A percentile compares a stretch with the other conserved stretches of the same genome.
Evolutionary conservation across 371 early-diverging fungal genomes (phyloP).

Genomic region (Lichtheimia corymbifera): DNA sequence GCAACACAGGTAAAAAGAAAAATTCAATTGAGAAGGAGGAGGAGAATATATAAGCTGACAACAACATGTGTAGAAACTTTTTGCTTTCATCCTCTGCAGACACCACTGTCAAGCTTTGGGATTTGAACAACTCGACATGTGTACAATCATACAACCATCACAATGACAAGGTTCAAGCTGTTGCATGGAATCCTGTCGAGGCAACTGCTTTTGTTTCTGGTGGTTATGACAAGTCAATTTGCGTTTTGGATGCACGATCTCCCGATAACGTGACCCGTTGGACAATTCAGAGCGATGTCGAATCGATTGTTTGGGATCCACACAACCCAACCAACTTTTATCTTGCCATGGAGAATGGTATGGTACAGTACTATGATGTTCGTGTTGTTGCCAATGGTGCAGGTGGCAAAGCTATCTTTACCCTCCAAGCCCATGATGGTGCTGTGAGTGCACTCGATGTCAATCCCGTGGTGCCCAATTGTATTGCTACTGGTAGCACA

Average conservation of each 20-base stretch:
- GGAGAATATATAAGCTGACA: background rate
- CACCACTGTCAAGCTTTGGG: conserved; percentile 96
- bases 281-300: conserved; percentile 85
- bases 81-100: conserved; percentile 93
- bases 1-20: conserved; percentile 57
- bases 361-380: conserved; percentile 88
- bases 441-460: conserved; percentile 88
- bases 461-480: conserved; percentile 71
- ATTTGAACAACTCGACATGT: conserved; percentile 71
- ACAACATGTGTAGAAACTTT: conserved; percentile 58
- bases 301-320: conserved; percentile 89
- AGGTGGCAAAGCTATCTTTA: conserved; percentile 70
- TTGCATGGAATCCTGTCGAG: conserved; percentile 89
- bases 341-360: conserved; percentile 86
- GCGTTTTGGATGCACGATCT: conserved; percentile 86
- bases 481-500: conserved; percentile 89
- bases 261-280: conserved; percentile 64
- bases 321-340: conserved; percentile 74
- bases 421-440: conserved; percentile 91
- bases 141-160: conserved; percentile 84
- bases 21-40: background rate
- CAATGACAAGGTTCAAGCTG: conserved; percentile 83
- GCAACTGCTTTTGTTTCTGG: conserved; percentile 86
- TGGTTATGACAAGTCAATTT: conserved; percentile 85
- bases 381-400: conserved; percentile 45